phyloP scores from a whole-genome alignment of 768 basidiomycete species.

The Cystofilobasidium ferigula region DNA sequence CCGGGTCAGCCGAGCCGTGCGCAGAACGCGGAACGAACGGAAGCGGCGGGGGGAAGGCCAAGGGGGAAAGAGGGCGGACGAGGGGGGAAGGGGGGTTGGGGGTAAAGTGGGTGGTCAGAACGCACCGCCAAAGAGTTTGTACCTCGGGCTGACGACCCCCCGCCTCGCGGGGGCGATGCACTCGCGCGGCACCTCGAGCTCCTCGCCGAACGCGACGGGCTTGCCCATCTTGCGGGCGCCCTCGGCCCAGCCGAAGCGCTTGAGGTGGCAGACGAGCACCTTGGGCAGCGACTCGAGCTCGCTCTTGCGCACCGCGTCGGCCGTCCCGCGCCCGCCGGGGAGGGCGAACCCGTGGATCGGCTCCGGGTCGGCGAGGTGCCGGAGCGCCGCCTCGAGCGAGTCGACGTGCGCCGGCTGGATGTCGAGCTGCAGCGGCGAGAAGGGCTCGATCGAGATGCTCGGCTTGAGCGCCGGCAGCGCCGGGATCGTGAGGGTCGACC shows the following conservation, averaged over 20 bases:
- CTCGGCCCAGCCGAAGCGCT: constrained; percentile 79
- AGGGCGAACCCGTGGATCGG: constrained; percentile 59
- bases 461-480: constrained; percentile 71
- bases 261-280: constrained; percentile 76
- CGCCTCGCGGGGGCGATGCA: neutral
- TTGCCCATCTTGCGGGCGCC: constrained; percentile 74
- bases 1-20: no score
- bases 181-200: constrained; percentile 56
- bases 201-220: constrained; percentile 62
- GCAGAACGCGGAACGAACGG: neutral
- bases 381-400: constrained; percentile 71
- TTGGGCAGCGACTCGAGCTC: constrained; percentile 74
- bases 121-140: constrained; percentile 75
- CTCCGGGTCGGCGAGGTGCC: constrained; percentile 66
- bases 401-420: constrained; percentile 68
- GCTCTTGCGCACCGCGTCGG: constrained; percentile 62
- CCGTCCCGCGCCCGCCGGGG: constrained; percentile 46
- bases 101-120: constrained; percentile 19
- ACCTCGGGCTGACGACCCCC: constrained; percentile 33
- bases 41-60: neutral
- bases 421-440: constrained; percentile 76
- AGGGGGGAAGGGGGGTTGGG: neutral
- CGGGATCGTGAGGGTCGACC: constrained; percentile 51
- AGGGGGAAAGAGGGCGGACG: neutral
- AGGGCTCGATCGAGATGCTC: constrained; percentile 79